Evolutionary conservation across 1,284 basidiomycete species (phyloP), one percentile per base, ranked within the genome.

Genomic region (Singerocomus inundabilis): DNA sequence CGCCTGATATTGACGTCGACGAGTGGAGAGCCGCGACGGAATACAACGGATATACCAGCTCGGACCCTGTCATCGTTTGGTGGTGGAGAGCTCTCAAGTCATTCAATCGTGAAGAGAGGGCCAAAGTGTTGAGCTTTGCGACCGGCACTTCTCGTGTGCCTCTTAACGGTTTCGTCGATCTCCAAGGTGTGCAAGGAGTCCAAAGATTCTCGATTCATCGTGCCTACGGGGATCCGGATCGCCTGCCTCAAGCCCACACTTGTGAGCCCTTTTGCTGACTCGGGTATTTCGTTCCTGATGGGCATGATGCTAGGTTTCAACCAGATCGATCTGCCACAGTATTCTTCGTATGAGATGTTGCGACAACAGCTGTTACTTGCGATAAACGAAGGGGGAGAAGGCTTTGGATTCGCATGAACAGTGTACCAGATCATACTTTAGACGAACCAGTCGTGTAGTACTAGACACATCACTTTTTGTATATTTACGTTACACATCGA

Each of bases 21-120:
- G 96, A 98, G 70, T 97, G 96, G 89, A 88, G 94, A 57, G 92
- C 93, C 40, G 91, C 95, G 24, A 96, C 93, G 2, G 93, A 94
- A 67, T 89, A 93, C 72, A 91, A 88, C 57, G 91, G 92, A 39
- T 92, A 91, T 67, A 80, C 77, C 9, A 82, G 86, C 59, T 88
- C 87, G 5, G 96, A 99, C 70, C 91, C 95, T 3, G 93, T 96
- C 62, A 91, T 99, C 53, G 87, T 93, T 30, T 99, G 96, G 95
- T 98, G 94, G 88, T 99, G 97, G 97, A 84, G 97, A 58, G 95
- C 96, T 2, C 82, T 99, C 44, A 94, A 98, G 68, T 95, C 92
- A 12, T 98, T 98, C 75, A 95, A 93, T 60, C 91, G 96, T 45
- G 95, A 98, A 61, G 94, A 99, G 71, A 81, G 94, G 51, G 94